Conservation (phyloP, 768 basidiomycete genomes). For the Tephrocybe sp. region DNA sequence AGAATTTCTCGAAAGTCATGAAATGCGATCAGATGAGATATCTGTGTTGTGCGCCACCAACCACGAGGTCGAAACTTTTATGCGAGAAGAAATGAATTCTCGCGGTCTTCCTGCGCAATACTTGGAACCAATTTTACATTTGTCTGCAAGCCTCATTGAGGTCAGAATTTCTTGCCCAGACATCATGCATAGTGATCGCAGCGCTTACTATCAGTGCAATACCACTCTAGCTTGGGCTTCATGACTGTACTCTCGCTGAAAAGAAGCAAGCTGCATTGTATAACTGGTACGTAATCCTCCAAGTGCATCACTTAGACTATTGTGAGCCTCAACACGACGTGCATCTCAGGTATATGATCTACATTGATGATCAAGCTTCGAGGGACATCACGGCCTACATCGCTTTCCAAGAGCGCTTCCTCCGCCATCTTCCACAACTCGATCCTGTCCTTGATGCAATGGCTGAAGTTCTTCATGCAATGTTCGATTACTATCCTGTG, state of each 20-base stretch:
- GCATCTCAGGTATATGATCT: conserved; percentile 21
- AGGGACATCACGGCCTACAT: conserved; percentile 1
- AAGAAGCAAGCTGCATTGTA: conserved; percentile 15
- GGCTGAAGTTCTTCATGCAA: conserved; percentile 4
- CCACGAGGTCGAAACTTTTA: conserved; percentile 6
- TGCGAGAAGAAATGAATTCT: conserved; percentile 6
- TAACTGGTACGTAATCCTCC: conserved; percentile 19
- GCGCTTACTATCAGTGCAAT: background rate
- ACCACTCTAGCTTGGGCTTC: conserved; percentile 13
- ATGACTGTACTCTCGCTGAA: conserved; percentile 11
- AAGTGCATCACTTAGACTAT: no score
- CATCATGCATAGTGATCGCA: no score
- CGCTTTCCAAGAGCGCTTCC: conserved; percentile 15
- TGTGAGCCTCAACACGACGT: no score
- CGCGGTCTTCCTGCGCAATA: background rate
- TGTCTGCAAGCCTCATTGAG: conserved; percentile 12
- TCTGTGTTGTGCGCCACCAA: background rate
- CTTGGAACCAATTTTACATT: conserved; percentile 8
- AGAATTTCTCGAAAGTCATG: conserved; percentile 1
- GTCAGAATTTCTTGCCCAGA: background rate
- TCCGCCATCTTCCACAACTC: conserved; percentile 13
- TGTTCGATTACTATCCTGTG: conserved; percentile 16
- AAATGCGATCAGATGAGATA: background rate
- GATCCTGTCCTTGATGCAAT: conserved; percentile 16
- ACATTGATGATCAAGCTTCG: conserved; percentile 14